Evolutionary conservation across 2,329 filamentous ascomycete genomes (phyloP).

Genomic region (Cercospora brassicicola): DNA sequence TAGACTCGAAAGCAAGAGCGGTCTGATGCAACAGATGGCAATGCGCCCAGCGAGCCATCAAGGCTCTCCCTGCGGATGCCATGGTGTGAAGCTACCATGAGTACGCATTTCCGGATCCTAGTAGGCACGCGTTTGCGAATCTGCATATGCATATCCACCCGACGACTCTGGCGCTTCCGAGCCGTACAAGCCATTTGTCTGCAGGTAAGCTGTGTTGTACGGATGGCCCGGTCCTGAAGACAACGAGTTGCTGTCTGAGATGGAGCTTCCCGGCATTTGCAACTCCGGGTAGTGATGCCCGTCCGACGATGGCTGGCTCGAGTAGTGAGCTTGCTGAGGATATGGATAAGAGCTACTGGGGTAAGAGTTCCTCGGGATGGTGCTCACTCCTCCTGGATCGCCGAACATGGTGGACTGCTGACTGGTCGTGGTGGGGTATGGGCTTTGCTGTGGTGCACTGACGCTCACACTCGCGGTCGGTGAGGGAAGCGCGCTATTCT

Average conservation of each 20-base stretch:
- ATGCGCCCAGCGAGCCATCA: not conserved
- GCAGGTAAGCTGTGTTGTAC: constrained; percentile 19
- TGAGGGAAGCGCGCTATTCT: constrained; percentile 22
- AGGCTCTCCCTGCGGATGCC: not conserved
- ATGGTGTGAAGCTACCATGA: not conserved
- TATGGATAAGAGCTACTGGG: constrained; percentile 18
- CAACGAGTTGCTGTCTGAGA: constrained; percentile 14
- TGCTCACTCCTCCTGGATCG: constrained; percentile 23
- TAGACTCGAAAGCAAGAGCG: not conserved
- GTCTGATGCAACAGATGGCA: not conserved
- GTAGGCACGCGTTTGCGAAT: constrained; percentile 3
- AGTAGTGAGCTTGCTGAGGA: constrained; percentile 18
- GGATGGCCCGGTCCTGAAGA: constrained; percentile 14
- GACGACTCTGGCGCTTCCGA: constrained; percentile 10
- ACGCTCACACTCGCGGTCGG: constrained; percentile 20
- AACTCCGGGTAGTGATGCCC: constrained; percentile 16
- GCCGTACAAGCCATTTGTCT: constrained; percentile 5
- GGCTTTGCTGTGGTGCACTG: constrained; percentile 17
- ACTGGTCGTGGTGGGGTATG: constrained; percentile 16
- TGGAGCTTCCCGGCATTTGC: constrained; percentile 18
- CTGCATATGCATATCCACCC: constrained; percentile 8
- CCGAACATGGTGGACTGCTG: constrained; percentile 23
- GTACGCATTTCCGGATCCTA: not conserved
- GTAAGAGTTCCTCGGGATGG: constrained; percentile 22
- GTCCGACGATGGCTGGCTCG: not conserved